phyloP scores from a whole-genome alignment of 1,284 basidiomycete species.

The Trametes hirsuta region DNA sequence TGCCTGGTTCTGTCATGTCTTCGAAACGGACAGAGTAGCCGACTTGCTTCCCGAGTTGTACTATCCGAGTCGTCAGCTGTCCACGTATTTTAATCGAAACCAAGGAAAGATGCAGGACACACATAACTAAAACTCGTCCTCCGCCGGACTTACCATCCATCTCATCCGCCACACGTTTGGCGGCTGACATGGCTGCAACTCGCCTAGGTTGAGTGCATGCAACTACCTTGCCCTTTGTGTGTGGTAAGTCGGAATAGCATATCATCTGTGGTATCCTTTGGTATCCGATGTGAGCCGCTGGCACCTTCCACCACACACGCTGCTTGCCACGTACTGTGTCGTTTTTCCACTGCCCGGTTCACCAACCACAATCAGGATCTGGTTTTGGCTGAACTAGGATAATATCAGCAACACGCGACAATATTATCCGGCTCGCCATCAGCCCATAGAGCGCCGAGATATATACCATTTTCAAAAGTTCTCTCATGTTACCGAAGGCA shows the following conservation, averaged over 20 bases:
- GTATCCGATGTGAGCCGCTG: not conserved
- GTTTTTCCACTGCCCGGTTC: slow-evolving; percentile 99
- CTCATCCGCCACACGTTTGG: slow-evolving; percentile 98
- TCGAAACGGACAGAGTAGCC: slow-evolving; percentile 99
- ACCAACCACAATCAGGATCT: slow-evolving; percentile 95
- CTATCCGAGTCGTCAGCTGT: slow-evolving; percentile 41
- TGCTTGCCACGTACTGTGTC: slow-evolving; percentile 72
- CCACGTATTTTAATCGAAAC: too few relatives aligned
- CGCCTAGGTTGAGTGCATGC: slow-evolving; percentile 97
- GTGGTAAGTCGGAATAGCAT: slow-evolving; percentile 90
- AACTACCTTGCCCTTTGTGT: slow-evolving; percentile 87
- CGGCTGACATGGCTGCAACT: slow-evolving; percentile 98
- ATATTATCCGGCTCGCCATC: slow-evolving; percentile 17
- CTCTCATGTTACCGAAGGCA: slow-evolving; percentile 91
- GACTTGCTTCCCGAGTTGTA: slow-evolving; percentile 91
- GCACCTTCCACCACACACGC: slow-evolving; percentile 18
- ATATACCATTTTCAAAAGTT: slow-evolving; percentile 85
- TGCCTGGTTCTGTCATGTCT: slow-evolving; percentile 92
- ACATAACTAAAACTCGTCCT: too few relatives aligned
- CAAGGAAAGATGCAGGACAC: too few relatives aligned
- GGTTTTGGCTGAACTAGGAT: slow-evolving; percentile 78
- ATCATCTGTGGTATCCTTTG: slow-evolving; percentile 91
- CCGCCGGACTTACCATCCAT: slow-evolving; percentile 79
- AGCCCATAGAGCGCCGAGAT: slow-evolving; percentile 40
- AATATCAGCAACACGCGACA: slow-evolving; percentile 37